Conservation (phyloP, 1,284 basidiomycete species). For the Paramarasmius palmivorus region DNA sequence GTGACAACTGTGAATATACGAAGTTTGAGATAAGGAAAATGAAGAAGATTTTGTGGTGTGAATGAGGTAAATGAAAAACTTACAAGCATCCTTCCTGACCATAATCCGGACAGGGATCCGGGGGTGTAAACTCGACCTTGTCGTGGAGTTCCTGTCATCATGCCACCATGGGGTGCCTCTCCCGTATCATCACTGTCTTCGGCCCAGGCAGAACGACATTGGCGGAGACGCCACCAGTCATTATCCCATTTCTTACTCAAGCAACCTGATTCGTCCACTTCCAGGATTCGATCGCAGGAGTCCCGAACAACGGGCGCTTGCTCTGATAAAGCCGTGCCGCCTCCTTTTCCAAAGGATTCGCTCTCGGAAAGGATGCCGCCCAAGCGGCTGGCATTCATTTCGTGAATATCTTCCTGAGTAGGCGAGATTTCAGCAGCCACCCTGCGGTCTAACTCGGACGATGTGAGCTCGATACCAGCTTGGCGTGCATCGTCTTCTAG, state of each 20-base stretch:
- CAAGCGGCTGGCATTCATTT: slow-evolving; percentile 46
- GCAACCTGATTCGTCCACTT: slow-evolving; percentile 28
- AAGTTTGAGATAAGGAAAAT: not conserved
- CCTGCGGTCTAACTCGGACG: slow-evolving; percentile 4
- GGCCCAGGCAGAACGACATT: slow-evolving; percentile 44
- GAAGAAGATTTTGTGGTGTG: not conserved
- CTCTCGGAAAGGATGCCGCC: slow-evolving; percentile 22
- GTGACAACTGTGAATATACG: not conserved
- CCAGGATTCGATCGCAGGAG: slow-evolving; percentile 4
- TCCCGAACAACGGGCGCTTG: not conserved
- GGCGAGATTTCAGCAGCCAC: slow-evolving; percentile 30
- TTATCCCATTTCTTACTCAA: slow-evolving; percentile 52
- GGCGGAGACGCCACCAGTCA: slow-evolving; percentile 56
- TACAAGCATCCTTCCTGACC: slow-evolving; percentile 61
- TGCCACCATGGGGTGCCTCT: not conserved
- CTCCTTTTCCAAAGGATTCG: slow-evolving; percentile 8
- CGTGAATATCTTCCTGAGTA: slow-evolving; percentile 60
- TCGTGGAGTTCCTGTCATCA: slow-evolving; percentile 11
- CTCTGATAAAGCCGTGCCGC: slow-evolving; percentile 9
- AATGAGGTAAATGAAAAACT: slow-evolving; percentile 23
- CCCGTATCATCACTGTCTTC: slow-evolving; percentile 4
- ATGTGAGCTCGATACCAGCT: not conserved
- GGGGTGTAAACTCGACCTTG: slow-evolving; percentile 14
- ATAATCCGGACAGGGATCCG: slow-evolving; percentile 46
- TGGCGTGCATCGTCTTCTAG: not conserved